Conservation (phyloP, 2,329 filamentous ascomycete species). For the Claviceps africana region DNA sequence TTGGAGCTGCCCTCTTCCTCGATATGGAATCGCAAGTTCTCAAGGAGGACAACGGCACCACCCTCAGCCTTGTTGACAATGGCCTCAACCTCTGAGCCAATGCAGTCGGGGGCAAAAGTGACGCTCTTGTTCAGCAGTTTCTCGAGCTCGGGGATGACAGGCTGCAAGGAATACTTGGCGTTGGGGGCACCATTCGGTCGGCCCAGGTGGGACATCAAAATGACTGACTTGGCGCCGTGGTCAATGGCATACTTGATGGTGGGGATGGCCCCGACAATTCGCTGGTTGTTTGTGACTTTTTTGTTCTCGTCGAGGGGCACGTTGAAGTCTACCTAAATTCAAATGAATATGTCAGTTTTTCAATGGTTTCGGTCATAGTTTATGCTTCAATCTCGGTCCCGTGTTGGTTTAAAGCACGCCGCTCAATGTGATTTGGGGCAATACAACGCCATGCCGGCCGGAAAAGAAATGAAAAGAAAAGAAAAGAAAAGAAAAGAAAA, state of each 20-base stretch:
- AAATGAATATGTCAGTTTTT: background rate
- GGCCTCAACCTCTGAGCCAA: constrained; percentile 80
- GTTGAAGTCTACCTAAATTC: constrained; percentile 88
- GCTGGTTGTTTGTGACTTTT: constrained; percentile 96
- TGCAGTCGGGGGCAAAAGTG: constrained; percentile 78
- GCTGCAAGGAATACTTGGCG: constrained; percentile 87
- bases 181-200: constrained; percentile 84
- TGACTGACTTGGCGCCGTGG: constrained; percentile 77
- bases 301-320: constrained; percentile 87
- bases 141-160: constrained; percentile 82
- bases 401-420: background rate
- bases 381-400: background rate
- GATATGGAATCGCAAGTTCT: constrained; percentile 96
- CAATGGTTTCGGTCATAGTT: background rate
- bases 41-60: constrained; percentile 77
- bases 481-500: no score
- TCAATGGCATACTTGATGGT: constrained; percentile 92
- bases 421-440: background rate
- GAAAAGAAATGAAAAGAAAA: background rate
- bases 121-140: constrained; percentile 76
- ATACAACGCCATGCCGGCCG: no score
- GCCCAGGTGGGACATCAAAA: constrained; percentile 97
- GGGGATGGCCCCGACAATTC: constrained; percentile 87
- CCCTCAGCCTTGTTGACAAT: constrained; percentile 69
- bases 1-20: constrained; percentile 97